Percentiles rank a stretch among this genome's conserved stretches.
phyloP scores from a whole-genome alignment of 306 rosid species.

The Cucumis hystrix region DNA sequence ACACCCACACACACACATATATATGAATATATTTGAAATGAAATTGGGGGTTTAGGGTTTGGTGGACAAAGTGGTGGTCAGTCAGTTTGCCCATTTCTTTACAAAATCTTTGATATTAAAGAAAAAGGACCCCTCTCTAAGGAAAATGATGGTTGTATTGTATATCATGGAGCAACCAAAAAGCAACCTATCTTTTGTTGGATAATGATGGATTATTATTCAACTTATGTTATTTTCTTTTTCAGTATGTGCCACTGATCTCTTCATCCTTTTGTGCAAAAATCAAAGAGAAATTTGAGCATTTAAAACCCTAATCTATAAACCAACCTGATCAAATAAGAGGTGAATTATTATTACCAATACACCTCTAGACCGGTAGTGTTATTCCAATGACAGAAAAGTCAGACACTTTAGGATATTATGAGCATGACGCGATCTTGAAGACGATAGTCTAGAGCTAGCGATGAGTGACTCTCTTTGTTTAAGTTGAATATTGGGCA shows the following conservation, averaged over 20 bases:
- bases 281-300: no score
- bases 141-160: neutral
- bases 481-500: no score
- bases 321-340: no score
- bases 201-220: neutral
- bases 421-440: no score
- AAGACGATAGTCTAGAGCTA: no score
- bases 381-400: no score
- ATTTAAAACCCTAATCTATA: no score
- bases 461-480: no score
- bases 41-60: neutral
- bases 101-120: neutral
- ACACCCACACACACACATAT: no score
- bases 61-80: conserved; percentile 7
- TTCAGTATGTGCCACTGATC: neutral
- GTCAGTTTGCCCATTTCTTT: conserved; percentile 6
- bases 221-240: neutral
- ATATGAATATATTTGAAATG: neutral
- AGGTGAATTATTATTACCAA: no score
- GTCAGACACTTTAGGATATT: no score
- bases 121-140: neutral
- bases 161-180: neutral
- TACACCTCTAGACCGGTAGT: no score
- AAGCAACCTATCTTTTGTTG: neutral
- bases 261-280: neutral